phyloP scores from a whole-genome alignment of 371 early-diverging fungal species.

The Apophysomyces variabilis region DNA sequence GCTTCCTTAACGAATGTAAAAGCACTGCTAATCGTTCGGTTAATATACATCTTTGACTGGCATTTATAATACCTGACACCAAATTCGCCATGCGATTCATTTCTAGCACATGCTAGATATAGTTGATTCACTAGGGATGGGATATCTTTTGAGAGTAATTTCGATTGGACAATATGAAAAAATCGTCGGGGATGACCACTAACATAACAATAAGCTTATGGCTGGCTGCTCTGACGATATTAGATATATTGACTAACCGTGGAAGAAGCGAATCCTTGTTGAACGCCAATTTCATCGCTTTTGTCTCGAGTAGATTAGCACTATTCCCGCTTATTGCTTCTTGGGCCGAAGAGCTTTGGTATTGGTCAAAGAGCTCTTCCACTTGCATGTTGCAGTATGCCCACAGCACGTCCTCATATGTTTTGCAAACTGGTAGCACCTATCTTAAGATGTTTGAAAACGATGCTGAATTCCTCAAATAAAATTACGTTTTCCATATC shows the following conservation, averaged over 20 bases:
- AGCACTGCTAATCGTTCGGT: background rate
- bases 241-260: slow-evolving; percentile 7
- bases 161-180: slow-evolving; percentile 25
- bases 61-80: background rate
- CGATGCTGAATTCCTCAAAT: background rate
- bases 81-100: slow-evolving; percentile 2
- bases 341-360: background rate
- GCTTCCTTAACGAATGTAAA: background rate
- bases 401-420: slow-evolving; percentile 49
- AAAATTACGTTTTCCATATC: slow-evolving; percentile 10
- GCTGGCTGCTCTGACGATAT: background rate
- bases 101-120: slow-evolving; percentile 12
- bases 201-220: background rate
- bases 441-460: background rate
- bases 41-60: background rate
- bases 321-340: background rate
- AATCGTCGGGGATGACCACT: slow-evolving; percentile 20
- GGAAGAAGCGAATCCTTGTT: slow-evolving; percentile 21
- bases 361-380: slow-evolving; percentile 17
- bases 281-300: slow-evolving; percentile 1
- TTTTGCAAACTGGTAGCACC: slow-evolving; percentile 25
- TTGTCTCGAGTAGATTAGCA: background rate
- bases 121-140: slow-evolving; percentile 1
- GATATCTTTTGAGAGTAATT: slow-evolving; percentile 12
- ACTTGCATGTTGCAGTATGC: slow-evolving; percentile 28